Evolutionary conservation across 441 rosid genomes (phyloP), one percentile per base, ranked within the genome.

Genomic region (Adansonia gregorii): DNA sequence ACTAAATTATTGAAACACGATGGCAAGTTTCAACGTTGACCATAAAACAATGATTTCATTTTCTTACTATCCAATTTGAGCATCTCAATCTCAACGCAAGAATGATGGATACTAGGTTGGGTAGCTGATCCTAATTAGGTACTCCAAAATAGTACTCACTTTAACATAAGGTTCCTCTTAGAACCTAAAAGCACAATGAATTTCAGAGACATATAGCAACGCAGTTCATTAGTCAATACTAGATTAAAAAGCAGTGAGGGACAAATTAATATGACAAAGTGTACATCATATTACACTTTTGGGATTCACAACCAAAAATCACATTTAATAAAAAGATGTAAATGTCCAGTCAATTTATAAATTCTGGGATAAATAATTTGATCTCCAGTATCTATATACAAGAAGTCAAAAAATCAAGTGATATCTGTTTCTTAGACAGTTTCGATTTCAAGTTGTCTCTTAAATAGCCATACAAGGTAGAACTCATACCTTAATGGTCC

Each of bases 401-500:
- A 68, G 51, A 41, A 65, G 56, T 20, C 2, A 68, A 48, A 46
- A 46, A 10, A 41, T 31, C 46, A 65, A 19, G 17, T 41, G 8
- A 19, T 19, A n/a, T 20, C 12, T 54, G 31, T 54, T 46, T 60
- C 19, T 75, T 58, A 77, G 17, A 70, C 59, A 48, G 46, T 67
- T 60, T 17, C 9, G 69, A 3, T 20, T 51, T 24, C 66, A 24
- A 80, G 35, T 22, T 17, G 4, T 54, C 12, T 12, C 24, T 45
- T 31, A 45, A 63, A 76, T 66, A 74, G 55, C 59, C 27, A 61
- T 19, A 72, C 24, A 58, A 35, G 51, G 35, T 75, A 63, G 20
- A 45, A 48, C 41, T 54, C 59, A 68, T 61, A 7, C 31, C 72
- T n/a, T 56, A 70, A 80, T 73, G 79, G 74, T 39, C 56, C 31